Evolutionary conservation across 1,139 yeast genomes (phyloP).

Genomic region (Saccharomycopsis phalli): DNA sequence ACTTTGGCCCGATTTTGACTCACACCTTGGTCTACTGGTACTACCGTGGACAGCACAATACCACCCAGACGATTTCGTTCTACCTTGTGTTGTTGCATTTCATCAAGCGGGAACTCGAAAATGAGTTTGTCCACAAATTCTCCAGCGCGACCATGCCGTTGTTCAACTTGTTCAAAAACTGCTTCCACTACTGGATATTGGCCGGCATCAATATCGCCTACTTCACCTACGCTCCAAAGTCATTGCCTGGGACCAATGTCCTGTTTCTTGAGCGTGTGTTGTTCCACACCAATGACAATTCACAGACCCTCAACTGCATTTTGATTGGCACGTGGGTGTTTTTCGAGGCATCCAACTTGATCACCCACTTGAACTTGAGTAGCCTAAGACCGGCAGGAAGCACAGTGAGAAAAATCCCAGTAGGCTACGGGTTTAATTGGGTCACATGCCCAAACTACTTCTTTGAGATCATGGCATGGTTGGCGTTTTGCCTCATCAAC

Average conservation of each 20-base stretch:
- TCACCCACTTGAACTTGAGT: slow-evolving; percentile 56
- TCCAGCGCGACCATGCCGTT: slow-evolving; percentile 90
- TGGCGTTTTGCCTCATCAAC: slow-evolving; percentile 28
- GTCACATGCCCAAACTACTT: slow-evolving; percentile 76
- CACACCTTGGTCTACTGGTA: slow-evolving; percentile 59
- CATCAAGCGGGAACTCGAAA: slow-evolving; percentile 80
- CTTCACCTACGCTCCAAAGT: slow-evolving; percentile 59
- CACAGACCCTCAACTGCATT: slow-evolving; percentile 23
- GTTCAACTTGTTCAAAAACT: slow-evolving; percentile 78
- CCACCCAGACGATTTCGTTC: slow-evolving; percentile 47
- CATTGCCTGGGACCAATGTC: slow-evolving; percentile 21
- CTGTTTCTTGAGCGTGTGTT: slow-evolving; percentile 22
- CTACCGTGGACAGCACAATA: slow-evolving; percentile 33
- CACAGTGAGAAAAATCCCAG: slow-evolving; percentile 42
- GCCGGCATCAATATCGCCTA: slow-evolving; percentile 68
- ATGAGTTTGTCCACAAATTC: slow-evolving; percentile 38
- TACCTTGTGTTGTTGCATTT: slow-evolving; percentile 56
- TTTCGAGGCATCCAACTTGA: slow-evolving; percentile 65
- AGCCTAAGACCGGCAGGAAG: slow-evolving; percentile 41
- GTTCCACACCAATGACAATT: slow-evolving; percentile 25
- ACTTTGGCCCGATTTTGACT: slow-evolving; percentile 77
- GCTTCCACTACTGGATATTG: slow-evolving; percentile 83
- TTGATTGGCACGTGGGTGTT: slow-evolving; percentile 46
- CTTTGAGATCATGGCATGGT: slow-evolving; percentile 43
- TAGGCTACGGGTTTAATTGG: slow-evolving; percentile 38